Evolutionary conservation across 2,329 filamentous ascomycete species (phyloP), one percentile per base, ranked within the genome.

Genomic region (Colletotrichum noveboracense): DNA sequence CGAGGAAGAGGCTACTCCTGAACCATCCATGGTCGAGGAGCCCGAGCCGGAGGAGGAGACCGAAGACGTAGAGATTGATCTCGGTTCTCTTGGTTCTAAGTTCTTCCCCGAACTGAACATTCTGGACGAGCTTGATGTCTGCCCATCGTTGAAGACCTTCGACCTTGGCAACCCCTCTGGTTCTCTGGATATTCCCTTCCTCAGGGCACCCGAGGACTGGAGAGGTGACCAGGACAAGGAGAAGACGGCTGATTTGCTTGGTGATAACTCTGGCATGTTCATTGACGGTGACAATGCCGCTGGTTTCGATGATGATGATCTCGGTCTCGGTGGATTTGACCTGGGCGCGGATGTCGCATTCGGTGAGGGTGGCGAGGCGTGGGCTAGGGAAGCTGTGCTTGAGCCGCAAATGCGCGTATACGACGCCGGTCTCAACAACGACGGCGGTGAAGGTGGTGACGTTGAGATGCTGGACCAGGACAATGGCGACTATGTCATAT

Each of bases 301-400:
- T 71, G 96, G 94, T 13, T 97, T 98, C 79, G 94, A 96, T 77
- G 93, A 95, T 77, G 77, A 78, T 28, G 86, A 87, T 55, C 90
- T 93, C 77, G 91, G 90, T 48, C 87, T 96, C 48, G 94, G 93
- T 58, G 93, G 90, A 62, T 95, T 95, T 69, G 94, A 95, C 77
- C 86, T 93, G 61, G 91, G 92, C 61, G 88, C 86, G 8, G 94
- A 97, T 77, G 91, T 95, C 71, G 95, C 94, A 14, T 99, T 99
- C 82, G 97, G 97, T 30, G 96, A 98, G 83, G 97, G 97, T 75
- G 97, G 97, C 77, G 97, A 99, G 83, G 95, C 94, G 2, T 99
- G 97, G 96, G 97, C 96, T 7, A 92, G 93, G 79, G 95, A 98
- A 83, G 96, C 96, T 55, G 96, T 95, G 13, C 87, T 96, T 24